Conservation (phyloP, 1,139 yeast genomes). For the Candida tetrigidarum region DNA sequence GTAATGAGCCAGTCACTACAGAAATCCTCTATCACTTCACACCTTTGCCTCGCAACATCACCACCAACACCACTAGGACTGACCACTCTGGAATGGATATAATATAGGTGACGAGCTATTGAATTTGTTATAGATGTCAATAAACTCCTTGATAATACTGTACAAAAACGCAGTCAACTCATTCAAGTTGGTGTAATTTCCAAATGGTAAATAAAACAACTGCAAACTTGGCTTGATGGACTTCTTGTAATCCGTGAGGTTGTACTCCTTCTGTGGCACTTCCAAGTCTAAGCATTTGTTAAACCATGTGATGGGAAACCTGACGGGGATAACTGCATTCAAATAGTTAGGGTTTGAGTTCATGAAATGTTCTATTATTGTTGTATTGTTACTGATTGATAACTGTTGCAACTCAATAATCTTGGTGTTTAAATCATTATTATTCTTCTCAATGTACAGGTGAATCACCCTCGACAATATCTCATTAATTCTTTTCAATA, state of each 20-base stretch:
- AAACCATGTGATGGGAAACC: constrained; percentile 41
- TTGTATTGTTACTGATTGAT: constrained; percentile 27
- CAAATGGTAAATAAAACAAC: constrained; percentile 41
- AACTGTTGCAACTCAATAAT: constrained; percentile 35
- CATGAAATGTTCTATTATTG: constrained; percentile 27
- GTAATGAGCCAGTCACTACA: too few species aligned
- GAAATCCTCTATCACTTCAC: too few species aligned
- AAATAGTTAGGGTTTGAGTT: constrained; percentile 32
- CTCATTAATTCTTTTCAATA: constrained; percentile 32
- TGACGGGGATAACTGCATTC: constrained; percentile 30
- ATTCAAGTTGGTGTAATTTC: constrained; percentile 37
- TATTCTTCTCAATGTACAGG: constrained; percentile 24
- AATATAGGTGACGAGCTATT: constrained; percentile 19
- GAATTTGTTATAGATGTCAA: constrained; percentile 28
- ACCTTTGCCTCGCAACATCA: too few species aligned
- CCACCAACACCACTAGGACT: not conserved
- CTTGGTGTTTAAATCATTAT: constrained; percentile 23
- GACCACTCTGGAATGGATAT: constrained; percentile 27
- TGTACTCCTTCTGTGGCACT: constrained; percentile 13
- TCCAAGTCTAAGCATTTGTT: constrained; percentile 24
- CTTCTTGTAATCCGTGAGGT: constrained; percentile 12
- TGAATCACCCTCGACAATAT: constrained; percentile 30
- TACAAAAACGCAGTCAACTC: constrained; percentile 39
- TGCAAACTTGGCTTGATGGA: constrained; percentile 24
- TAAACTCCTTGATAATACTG: constrained; percentile 35